A percentile compares a stretch with the other conserved stretches of the same genome.
These are phyloP conservation scores for Bonnemaisonia californica DNA, from an alignment of 31 red algal species.

Conservation along the genomic window DNA sequence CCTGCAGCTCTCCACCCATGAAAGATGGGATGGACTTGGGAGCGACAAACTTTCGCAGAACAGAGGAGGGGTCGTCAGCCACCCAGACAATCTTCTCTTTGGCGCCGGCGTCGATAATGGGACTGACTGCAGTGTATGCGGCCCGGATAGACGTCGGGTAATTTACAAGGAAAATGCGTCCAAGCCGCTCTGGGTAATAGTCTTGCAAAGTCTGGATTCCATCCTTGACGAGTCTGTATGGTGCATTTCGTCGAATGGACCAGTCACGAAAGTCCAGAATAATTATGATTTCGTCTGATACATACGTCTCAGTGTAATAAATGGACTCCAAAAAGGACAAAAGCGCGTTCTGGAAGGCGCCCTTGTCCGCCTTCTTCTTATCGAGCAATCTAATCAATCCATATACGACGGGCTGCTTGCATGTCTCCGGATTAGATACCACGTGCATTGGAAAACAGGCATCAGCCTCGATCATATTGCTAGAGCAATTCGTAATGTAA, in stretches of 20 bases:
- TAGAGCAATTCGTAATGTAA: slow-evolving; percentile 17
- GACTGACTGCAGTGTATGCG: slow-evolving; percentile 59
- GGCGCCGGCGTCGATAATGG: slow-evolving; percentile 58
- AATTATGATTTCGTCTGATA: slow-evolving; percentile 63
- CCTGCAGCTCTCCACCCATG: slow-evolving; percentile 52
- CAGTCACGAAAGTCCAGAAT: slow-evolving; percentile 67
- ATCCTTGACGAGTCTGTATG: slow-evolving; percentile 62
- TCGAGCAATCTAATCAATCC: slow-evolving; percentile 56
- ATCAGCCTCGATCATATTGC: slow-evolving; percentile 30
- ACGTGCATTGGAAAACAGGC: slow-evolving; percentile 62
- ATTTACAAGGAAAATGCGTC: slow-evolving; percentile 57
- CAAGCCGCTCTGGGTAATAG: slow-evolving; percentile 63
- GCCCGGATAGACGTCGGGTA: slow-evolving; percentile 62
- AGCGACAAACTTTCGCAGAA: slow-evolving; percentile 44
- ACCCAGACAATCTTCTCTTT: slow-evolving; percentile 66
- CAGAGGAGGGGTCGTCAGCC: slow-evolving; percentile 46
- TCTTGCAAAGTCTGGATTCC: slow-evolving; percentile 60
- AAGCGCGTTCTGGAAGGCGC: slow-evolving; percentile 52
- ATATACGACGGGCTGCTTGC: slow-evolving; percentile 58
- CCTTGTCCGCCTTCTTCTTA: slow-evolving; percentile 44
- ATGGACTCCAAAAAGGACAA: slow-evolving; percentile 59
- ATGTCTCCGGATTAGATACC: slow-evolving; percentile 29
- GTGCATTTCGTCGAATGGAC: slow-evolving; percentile 57
- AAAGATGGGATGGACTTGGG: slow-evolving; percentile 66
- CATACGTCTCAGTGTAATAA: slow-evolving; percentile 49